Evolutionary conservation across 2,329 filamentous ascomycete genomes (phyloP).

Genomic region (Ceratocystis destructans): DNA sequence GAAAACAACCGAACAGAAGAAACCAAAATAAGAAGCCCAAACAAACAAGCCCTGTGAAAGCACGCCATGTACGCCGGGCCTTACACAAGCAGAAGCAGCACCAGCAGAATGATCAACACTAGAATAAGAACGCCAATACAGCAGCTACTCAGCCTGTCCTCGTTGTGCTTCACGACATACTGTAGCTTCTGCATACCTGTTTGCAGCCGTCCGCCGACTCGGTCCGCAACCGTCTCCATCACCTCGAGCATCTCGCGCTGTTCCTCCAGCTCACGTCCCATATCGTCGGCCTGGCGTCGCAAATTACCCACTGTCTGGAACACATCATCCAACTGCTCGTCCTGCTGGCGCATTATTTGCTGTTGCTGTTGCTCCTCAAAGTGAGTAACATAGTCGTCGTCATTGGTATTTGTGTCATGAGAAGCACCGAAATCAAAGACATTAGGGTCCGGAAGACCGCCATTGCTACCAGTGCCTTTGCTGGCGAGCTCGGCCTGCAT

Average conservation of each 20-base stretch:
- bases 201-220: constrained; percentile 73
- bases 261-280: constrained; percentile 93
- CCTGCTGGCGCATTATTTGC: constrained; percentile 88
- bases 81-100: constrained; percentile 56
- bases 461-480: constrained; percentile 25
- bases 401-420: constrained; percentile 24
- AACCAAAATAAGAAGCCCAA: background rate
- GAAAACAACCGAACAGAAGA: constrained; percentile 1
- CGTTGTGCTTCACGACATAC: constrained; percentile 74
- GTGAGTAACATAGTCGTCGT: constrained; percentile 55
- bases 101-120: constrained; percentile 71
- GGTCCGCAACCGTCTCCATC: constrained; percentile 70
- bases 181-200: constrained; percentile 77
- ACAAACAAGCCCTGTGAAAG: background rate
- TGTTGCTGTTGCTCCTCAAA: constrained; percentile 87
- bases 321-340: constrained; percentile 81
- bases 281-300: constrained; percentile 79
- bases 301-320: constrained; percentile 87
- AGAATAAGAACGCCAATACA: constrained; percentile 83
- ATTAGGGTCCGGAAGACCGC: constrained; percentile 36
- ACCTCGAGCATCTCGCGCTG: constrained; percentile 79
- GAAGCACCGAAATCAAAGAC: constrained; percentile 40
- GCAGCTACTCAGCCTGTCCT: constrained; percentile 77
- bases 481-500: constrained; percentile 64
- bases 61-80: background rate